These are phyloP conservation scores for Blastocystis sp. DNA, from an alignment of 352 stramenopile genomes.

Conservation along the genomic window DNA sequence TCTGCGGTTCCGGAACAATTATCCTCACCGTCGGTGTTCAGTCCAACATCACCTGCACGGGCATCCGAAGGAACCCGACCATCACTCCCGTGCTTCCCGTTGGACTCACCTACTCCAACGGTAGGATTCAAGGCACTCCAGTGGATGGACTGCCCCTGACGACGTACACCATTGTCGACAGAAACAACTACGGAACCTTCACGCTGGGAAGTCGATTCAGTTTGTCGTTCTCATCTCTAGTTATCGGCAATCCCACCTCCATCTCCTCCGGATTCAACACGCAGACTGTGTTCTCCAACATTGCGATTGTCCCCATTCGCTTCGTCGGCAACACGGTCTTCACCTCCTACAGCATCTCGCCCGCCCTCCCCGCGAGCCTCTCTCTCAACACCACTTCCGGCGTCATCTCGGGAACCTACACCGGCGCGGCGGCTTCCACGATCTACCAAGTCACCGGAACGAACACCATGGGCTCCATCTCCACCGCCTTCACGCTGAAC, in stretches of 20 bases:
- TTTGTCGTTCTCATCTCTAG: neutral
- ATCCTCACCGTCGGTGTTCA: neutral
- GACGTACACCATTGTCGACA: neutral
- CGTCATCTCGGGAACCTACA: constrained; percentile 23
- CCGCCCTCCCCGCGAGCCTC: neutral
- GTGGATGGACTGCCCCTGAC: neutral
- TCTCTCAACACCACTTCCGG: constrained; percentile 46
- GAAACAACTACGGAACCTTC: neutral
- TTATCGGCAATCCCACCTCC: neutral
- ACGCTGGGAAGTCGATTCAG: neutral
- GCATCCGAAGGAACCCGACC: neutral
- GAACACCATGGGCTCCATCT: neutral
- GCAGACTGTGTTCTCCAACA: neutral
- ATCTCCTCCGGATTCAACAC: neutral
- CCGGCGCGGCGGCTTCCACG: neutral
- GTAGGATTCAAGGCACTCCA: neutral
- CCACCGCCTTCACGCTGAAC: constrained; percentile 1
- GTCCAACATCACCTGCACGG: neutral
- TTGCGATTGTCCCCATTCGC: constrained; percentile 19
- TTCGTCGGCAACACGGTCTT: constrained; percentile 12
- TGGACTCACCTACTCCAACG: neutral
- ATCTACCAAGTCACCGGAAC: neutral
- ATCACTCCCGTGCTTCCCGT: neutral
- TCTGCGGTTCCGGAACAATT: neutral
- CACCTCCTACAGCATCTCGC: neutral